Evolutionary conservation across 768 basidiomycete genomes (phyloP).

Genomic region (Tylopilus intermedius): DNA sequence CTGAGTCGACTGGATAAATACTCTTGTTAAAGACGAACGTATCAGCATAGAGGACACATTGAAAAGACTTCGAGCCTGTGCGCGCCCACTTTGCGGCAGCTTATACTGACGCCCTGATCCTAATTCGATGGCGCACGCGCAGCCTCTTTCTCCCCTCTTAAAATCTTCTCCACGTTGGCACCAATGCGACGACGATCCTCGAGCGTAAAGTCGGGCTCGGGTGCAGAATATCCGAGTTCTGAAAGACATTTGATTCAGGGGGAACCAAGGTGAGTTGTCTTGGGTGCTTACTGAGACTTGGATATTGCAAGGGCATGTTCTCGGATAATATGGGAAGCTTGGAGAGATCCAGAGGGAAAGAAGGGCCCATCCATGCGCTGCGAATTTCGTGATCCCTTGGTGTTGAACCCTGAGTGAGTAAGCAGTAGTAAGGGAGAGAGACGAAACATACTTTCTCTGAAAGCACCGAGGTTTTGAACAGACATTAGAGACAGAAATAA

Average conservation of each 20-base stretch:
- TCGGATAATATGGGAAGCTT: conserved; percentile 47
- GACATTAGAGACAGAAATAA: neutral
- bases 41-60: neutral
- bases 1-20: no score
- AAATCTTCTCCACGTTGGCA: conserved; percentile 52
- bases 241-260: neutral
- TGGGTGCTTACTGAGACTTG: conserved; percentile 51
- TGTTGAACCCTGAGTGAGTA: neutral
- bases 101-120: neutral
- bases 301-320: conserved; percentile 63
- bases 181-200: conserved; percentile 63
- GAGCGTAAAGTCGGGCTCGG: conserved; percentile 42
- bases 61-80: neutral
- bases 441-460: conserved; percentile 45
- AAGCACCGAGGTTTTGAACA: neutral
- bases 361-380: conserved; percentile 67
- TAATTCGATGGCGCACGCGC: conserved; percentile 48
- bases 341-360: conserved; percentile 63
- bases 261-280: neutral
- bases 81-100: neutral
- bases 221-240: conserved; percentile 71
- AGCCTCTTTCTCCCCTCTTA: conserved; percentile 62
- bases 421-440: neutral
- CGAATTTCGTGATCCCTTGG: conserved; percentile 67
- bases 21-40: neutral